Percentiles rank a stretch among this genome's conserved stretches.
phyloP scores from a whole-genome alignment of 345 rosid species.

The Chamaenerion angustifolium region DNA sequence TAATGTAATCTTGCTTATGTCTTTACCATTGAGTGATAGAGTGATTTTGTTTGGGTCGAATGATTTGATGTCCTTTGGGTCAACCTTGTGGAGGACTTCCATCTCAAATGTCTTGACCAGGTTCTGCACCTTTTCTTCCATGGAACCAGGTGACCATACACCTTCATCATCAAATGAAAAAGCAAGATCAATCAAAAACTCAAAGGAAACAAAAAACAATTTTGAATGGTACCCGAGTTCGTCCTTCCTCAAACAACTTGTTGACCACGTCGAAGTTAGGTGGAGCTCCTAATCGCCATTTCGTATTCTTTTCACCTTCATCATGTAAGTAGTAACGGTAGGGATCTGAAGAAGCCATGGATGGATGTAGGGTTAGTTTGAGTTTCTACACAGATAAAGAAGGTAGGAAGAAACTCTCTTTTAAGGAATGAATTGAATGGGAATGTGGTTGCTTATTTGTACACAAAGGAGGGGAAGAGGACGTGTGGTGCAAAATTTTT shows the following conservation, averaged over 20 bases:
- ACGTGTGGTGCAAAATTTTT: no score
- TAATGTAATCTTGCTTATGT: no score
- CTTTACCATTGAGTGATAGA: slow-evolving; percentile 39
- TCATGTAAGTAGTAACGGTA: slow-evolving; percentile 33
- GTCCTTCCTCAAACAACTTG: slow-evolving; percentile 52
- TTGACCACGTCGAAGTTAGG: slow-evolving; percentile 44
- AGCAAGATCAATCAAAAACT: background rate
- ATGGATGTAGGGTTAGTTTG: no score
- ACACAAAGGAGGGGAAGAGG: no score
- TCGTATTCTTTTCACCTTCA: slow-evolving; percentile 44
- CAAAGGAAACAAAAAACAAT: no score
- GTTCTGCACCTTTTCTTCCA: slow-evolving; percentile 51
- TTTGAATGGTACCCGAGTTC: slow-evolving; percentile 32
- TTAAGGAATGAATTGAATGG: no score
- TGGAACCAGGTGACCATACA: slow-evolving; percentile 51
- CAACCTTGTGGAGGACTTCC: slow-evolving; percentile 39
- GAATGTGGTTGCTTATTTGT: no score
- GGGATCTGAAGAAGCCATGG: slow-evolving; percentile 20
- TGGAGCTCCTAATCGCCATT: slow-evolving; percentile 36
- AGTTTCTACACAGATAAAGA: no score
- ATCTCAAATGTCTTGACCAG: slow-evolving; percentile 61
- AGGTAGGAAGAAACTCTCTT: no score
- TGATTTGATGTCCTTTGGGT: slow-evolving; percentile 23
- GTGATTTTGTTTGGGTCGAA: slow-evolving; percentile 23
- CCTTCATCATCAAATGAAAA: slow-evolving; percentile 8